Evolutionary conservation across 805 yeast species (phyloP).

Genomic region (Ogataea pignaliae): DNA sequence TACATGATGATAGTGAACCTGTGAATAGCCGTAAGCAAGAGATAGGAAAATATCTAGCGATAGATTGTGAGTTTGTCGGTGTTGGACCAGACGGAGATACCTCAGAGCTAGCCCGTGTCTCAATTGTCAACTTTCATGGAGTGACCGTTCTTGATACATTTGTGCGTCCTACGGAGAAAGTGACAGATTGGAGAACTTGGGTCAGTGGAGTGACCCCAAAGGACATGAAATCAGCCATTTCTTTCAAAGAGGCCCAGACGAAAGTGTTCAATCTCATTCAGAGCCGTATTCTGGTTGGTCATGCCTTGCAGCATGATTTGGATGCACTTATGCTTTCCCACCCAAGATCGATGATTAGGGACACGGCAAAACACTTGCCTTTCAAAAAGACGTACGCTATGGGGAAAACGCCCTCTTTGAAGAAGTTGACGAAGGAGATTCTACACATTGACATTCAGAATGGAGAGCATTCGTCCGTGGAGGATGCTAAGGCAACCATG

Average conservation of each 20-base stretch:
- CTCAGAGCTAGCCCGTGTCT: slow-evolving; percentile 80
- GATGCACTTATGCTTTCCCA: slow-evolving; percentile 63
- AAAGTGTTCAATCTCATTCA: slow-evolving; percentile 48
- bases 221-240: slow-evolving; percentile 63
- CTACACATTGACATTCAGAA: slow-evolving; percentile 61
- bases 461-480: slow-evolving; percentile 81
- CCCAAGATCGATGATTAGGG: slow-evolving; percentile 61
- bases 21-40: slow-evolving; percentile 28
- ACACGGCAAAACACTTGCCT: slow-evolving; percentile 62
- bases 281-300: slow-evolving; percentile 70
- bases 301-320: slow-evolving; percentile 77
- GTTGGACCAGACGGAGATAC: slow-evolving; percentile 68
- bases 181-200: slow-evolving; percentile 91
- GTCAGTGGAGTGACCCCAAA: slow-evolving; percentile 79
- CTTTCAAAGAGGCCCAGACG: slow-evolving; percentile 63
- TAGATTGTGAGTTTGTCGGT: slow-evolving; percentile 95
- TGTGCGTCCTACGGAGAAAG: slow-evolving; percentile 70
- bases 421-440: slow-evolving; percentile 55
- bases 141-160: slow-evolving; percentile 63
- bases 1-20: slow-evolving; percentile 6
- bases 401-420: slow-evolving; percentile 72
- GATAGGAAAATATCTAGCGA: slow-evolving; percentile 71
- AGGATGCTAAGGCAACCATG: slow-evolving; percentile 90
- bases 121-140: slow-evolving; percentile 82
- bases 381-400: slow-evolving; percentile 53